Evolutionary conservation across 768 basidiomycete species (phyloP).

Genomic region (Lactifluus pinguis): DNA sequence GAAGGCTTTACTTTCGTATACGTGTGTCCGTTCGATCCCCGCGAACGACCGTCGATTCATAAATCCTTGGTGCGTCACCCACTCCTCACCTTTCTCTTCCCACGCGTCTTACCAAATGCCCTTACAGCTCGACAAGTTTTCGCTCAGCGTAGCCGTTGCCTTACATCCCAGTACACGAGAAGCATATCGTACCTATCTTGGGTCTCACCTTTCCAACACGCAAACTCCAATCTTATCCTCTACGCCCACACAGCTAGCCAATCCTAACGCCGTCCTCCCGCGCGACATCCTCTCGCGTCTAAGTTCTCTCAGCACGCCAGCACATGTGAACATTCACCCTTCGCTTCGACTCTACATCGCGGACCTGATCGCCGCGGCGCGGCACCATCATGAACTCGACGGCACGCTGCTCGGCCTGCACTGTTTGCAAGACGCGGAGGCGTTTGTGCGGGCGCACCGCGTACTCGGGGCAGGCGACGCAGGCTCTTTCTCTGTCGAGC

Average conservation of each 20-base stretch:
- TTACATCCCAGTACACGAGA: constrained; percentile 27
- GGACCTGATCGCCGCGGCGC: constrained; percentile 65
- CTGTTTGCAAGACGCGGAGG: constrained; percentile 54
- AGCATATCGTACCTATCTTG: constrained; percentile 26
- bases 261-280: constrained; percentile 20
- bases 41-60: constrained; percentile 58
- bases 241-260: not conserved
- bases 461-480: constrained; percentile 54
- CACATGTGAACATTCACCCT: constrained; percentile 25
- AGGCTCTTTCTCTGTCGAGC: constrained; percentile 47
- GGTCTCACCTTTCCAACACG: constrained; percentile 22
- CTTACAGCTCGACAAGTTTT: constrained; percentile 63
- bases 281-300: constrained; percentile 24
- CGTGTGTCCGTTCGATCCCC: constrained; percentile 55
- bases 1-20: constrained; percentile 65
- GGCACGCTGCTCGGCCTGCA: constrained; percentile 55
- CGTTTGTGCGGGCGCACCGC: constrained; percentile 56
- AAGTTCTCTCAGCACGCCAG: constrained; percentile 21
- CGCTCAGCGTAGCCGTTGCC: constrained; percentile 59
- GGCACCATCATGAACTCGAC: constrained; percentile 63
- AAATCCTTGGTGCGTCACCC: constrained; percentile 47
- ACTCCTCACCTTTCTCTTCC: not conserved
- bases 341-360: constrained; percentile 54
- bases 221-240: constrained; percentile 23
- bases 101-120: not conserved